A percentile compares a stretch with the other conserved stretches of the same genome.
Evolutionary conservation across 208 protist species (phyloP).

Genomic region (Spongospora subterranea): DNA sequence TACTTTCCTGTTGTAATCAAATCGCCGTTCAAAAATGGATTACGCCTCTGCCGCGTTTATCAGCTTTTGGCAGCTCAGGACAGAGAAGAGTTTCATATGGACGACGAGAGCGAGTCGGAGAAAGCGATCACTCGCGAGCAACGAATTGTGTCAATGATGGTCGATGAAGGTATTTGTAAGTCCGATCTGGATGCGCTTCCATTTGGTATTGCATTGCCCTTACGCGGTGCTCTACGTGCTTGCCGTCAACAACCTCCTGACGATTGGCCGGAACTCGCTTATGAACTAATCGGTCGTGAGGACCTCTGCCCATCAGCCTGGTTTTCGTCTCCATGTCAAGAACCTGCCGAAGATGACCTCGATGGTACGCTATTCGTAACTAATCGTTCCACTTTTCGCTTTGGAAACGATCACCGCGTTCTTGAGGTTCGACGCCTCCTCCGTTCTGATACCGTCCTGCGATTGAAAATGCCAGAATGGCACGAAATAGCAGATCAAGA

Average conservation of each 20-base stretch:
- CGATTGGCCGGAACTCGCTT: constrained; percentile 67
- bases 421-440: constrained; percentile 69
- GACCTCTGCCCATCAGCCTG: constrained; percentile 64
- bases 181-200: constrained; percentile 67
- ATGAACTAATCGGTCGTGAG: constrained; percentile 68
- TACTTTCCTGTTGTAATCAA: not conserved
- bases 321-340: not conserved
- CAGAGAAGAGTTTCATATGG: not conserved
- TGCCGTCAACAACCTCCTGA: constrained; percentile 64
- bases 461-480: not conserved
- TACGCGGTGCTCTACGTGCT: constrained; percentile 68
- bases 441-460: constrained; percentile 55
- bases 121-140: not conserved
- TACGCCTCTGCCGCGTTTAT: constrained; percentile 15
- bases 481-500: constrained; percentile 66
- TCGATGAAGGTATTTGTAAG: constrained; percentile 50
- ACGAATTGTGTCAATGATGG: constrained; percentile 64
- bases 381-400: constrained; percentile 58
- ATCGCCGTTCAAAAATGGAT: not conserved
- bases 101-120: not conserved
- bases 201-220: constrained; percentile 70
- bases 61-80: not conserved
- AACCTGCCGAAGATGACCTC: not conserved
- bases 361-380: constrained; percentile 3
- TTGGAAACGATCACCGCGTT: constrained; percentile 68